These are phyloP conservation scores for Scutellaria minor DNA, from an alignment of 257 asterid species.

Conservation along the genomic window DNA sequence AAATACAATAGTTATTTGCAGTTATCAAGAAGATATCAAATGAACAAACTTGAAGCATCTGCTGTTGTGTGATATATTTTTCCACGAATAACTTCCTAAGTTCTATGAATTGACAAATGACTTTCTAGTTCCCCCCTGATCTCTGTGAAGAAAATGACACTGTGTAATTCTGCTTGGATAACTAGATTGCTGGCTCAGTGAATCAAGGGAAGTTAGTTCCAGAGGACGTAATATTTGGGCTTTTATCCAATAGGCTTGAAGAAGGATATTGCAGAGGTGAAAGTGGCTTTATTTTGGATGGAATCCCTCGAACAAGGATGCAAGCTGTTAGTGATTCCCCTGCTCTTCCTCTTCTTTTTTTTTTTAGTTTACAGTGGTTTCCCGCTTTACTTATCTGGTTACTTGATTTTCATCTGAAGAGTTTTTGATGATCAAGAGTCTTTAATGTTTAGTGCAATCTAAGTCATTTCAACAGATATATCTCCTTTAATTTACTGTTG, in stretches of 20 bases:
- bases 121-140: background rate
- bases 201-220: constrained; percentile 79
- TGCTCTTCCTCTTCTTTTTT: background rate
- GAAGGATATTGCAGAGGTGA: constrained; percentile 85
- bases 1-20: background rate
- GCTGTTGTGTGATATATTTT: background rate
- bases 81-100: background rate
- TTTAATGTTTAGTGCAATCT: background rate
- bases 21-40: background rate
- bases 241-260: constrained; percentile 81
- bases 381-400: background rate
- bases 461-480: background rate
- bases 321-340: constrained; percentile 71
- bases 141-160: constrained; percentile 6
- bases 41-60: background rate
- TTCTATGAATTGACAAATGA: background rate
- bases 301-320: constrained; percentile 75
- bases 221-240: constrained; percentile 75
- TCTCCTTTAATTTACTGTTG: background rate
- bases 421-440: constrained; percentile 2
- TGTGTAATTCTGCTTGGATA: background rate
- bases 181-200: constrained; percentile 72
- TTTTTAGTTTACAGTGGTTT: background rate
- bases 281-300: constrained; percentile 90
- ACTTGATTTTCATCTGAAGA: background rate